Evolutionary conservation across 108 stramenopile genomes (phyloP), one percentile per base, ranked within the genome.

Genomic region (Skeletonema marinoi): DNA sequence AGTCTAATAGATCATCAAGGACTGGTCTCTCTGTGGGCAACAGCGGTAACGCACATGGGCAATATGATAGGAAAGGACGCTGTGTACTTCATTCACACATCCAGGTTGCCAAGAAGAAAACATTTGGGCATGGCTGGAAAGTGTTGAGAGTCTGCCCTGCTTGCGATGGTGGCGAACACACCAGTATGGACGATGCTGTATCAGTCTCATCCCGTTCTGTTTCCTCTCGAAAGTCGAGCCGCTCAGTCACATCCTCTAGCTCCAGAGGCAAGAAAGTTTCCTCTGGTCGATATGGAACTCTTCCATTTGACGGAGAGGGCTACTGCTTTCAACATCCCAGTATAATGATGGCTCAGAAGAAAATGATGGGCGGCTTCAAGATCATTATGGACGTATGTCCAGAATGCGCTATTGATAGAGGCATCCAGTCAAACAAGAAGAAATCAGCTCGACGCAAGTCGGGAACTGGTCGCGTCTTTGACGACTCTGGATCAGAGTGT

Each of bases 331-430:
- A 68, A 17, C 82, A 83, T 64, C 59, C 76, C 21, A 72, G 70
- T 56, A 66, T 83, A 11, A 71, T 73, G 63, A 68, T 83, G 62
- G 82, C 82, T 5, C 77, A 77, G 32, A 83, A 83, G 54, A 66
- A 62, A 12, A 32, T 83, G 32, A 65, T 83, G 29, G 82, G 82
- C 4, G 76, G 76, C 31, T 83, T 71, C 68, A 83, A 83, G 63
- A 64, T 82, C 32, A 60, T 82, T 17, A 74, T 71, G 66, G 70
- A 75, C 16, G 69, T 68, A 10, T 82, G 81, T 54, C 17, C 60
- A 21, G 75, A 82, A 68, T 82, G 81, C 54, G 48, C 66, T 42
- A 29, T 38, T 51, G 65, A 71, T 11, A 62, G 60, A 32, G 46
- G 60, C 3, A 30, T 2, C 14, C 30, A 35, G 11, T 10, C 41